Percentiles rank a stretch among this genome's conserved stretches.
phyloP scores from a whole-genome alignment of 2,329 filamentous ascomycete genomes.

The Ophidiomyces ophidiicola region DNA sequence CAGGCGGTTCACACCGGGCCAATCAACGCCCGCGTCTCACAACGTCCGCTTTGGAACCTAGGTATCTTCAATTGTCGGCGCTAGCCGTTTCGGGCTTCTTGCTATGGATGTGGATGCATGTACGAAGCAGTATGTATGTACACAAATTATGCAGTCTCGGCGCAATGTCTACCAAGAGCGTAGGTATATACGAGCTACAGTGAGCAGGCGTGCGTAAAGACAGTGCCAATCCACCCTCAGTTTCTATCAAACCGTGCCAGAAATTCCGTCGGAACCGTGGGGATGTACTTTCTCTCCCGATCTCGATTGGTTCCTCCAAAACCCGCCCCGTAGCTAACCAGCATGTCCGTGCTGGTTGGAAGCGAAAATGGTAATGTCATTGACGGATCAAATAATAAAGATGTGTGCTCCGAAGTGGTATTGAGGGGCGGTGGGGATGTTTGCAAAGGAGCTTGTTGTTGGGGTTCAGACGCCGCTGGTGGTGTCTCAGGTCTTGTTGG shows the following conservation, averaged over 20 bases:
- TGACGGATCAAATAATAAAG: slow-evolving; percentile 70
- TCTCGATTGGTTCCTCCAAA: slow-evolving; percentile 89
- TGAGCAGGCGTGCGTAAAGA: too few species aligned
- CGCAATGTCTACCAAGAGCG: too few species aligned
- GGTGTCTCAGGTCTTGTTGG: slow-evolving; percentile 10
- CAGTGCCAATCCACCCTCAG: not conserved
- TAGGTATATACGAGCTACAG: too few species aligned
- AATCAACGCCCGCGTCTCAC: too few species aligned
- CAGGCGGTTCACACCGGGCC: too few species aligned
- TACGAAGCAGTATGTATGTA: not conserved
- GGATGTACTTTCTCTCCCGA: slow-evolving; percentile 87
- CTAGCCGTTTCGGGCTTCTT: too few species aligned
- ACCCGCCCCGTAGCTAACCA: slow-evolving; percentile 85
- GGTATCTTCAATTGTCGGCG: too few species aligned
- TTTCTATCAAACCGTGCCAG: slow-evolving; percentile 65
- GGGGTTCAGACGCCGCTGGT: not conserved
- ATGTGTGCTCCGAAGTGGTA: slow-evolving; percentile 13
- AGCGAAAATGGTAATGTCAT: slow-evolving; percentile 91
- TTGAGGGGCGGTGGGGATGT: slow-evolving; percentile 13
- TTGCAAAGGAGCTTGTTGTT: slow-evolving; percentile 3
- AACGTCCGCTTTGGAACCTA: too few species aligned
- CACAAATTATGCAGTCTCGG: not conserved
- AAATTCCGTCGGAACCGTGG: slow-evolving; percentile 87
- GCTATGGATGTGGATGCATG: not conserved
- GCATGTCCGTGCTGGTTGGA: slow-evolving; percentile 93